phyloP scores from a whole-genome alignment of 768 basidiomycete species.

The Phaeotremella fagi region DNA sequence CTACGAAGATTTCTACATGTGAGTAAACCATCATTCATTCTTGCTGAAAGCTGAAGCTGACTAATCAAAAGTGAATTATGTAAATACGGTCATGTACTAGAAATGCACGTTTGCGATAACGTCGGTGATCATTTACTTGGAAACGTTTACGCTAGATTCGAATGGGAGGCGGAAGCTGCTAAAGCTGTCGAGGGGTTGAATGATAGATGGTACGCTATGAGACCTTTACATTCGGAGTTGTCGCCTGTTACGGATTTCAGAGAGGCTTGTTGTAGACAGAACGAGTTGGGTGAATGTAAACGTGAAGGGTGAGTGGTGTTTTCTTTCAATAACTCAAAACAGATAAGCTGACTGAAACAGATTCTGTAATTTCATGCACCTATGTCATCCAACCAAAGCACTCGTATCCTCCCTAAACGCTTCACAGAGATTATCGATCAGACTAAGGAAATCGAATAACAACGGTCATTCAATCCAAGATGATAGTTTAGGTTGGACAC shows the following conservation, averaged over 20 bases:
- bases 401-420: conserved; percentile 71
- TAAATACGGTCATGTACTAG: conserved; percentile 91
- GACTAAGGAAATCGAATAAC: conserved; percentile 18
- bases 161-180: conserved; percentile 97
- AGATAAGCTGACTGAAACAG: conserved; percentile 49
- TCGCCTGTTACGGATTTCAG: conserved; percentile 98
- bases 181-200: conserved; percentile 87
- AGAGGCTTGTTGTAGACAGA: conserved; percentile 97
- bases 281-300: conserved; percentile 97
- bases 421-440: conserved; percentile 63
- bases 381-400: conserved; percentile 78
- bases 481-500: conserved; percentile 36
- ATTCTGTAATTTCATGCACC: conserved; percentile 99
- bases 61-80: conserved; percentile 60
- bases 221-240: conserved; percentile 92
- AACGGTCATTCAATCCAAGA: conserved; percentile 7
- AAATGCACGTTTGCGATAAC: conserved; percentile 98
- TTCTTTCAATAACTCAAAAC: background rate
- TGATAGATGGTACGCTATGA: conserved; percentile 96
- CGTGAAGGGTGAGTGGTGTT: conserved; percentile 58
- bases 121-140: conserved; percentile 98
- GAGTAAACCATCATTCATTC: conserved; percentile 10
- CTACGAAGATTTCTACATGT: conserved; percentile 78
- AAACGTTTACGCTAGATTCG: conserved; percentile 95
- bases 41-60: conserved; percentile 2